Percentiles rank a stretch among this genome's conserved stretches.
These are phyloP conservation scores for Herpotrichia juniperi DNA, from an alignment of 2,329 filamentous ascomycete genomes.

Conservation along the genomic window DNA sequence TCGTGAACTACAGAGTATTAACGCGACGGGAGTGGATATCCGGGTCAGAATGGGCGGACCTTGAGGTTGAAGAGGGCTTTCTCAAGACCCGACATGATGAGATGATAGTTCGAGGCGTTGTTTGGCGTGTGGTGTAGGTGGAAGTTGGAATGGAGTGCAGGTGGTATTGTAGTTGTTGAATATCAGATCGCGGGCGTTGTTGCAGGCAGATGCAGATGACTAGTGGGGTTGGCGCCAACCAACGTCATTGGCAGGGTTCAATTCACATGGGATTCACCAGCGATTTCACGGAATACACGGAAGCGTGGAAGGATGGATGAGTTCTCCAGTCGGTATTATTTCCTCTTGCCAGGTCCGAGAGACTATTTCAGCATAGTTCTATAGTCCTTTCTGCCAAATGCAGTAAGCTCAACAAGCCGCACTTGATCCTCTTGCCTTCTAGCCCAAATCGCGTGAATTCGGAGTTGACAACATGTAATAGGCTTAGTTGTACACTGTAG, in stretches of 20 bases:
- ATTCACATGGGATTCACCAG: neutral
- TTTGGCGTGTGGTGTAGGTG: conserved; percentile 7
- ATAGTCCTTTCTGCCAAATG: too few species aligned
- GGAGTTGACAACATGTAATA: too few species aligned
- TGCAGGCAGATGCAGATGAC: conserved; percentile 12
- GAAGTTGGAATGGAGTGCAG: conserved; percentile 10
- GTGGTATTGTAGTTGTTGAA: conserved; percentile 13
- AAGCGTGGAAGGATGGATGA: too few species aligned
- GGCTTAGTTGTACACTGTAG: too few species aligned
- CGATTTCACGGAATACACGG: too few species aligned
- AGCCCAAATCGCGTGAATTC: too few species aligned
- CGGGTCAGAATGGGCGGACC: conserved; percentile 41
- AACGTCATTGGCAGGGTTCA: conserved; percentile 1
- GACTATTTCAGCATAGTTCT: too few species aligned
- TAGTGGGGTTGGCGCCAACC: conserved; percentile 5
- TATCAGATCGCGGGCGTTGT: too few species aligned
- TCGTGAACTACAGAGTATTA: conserved; percentile 59
- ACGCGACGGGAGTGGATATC: conserved; percentile 12
- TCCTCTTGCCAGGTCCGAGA: too few species aligned
- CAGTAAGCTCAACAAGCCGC: too few species aligned
- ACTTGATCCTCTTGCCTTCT: too few species aligned
- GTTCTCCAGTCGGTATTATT: too few species aligned
- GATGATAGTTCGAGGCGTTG: neutral
- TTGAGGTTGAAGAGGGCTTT: conserved; percentile 68
- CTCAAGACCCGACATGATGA: conserved; percentile 64